Conservation (phyloP, 805 yeast species). For the Ogataea chonburiensis region DNA sequence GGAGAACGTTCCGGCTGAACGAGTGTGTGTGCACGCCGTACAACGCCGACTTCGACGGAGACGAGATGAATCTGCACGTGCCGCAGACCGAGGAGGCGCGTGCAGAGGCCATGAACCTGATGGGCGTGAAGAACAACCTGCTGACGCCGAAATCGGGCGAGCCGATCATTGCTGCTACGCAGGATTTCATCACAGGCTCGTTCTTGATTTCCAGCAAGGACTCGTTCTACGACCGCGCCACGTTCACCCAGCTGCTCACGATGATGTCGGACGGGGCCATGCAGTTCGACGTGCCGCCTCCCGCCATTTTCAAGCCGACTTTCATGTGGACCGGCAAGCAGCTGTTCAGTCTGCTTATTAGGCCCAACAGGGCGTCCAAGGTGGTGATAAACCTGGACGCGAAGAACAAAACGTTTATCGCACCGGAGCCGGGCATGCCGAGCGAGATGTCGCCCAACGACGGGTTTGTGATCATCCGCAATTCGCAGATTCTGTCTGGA, state of each 20-base stretch:
- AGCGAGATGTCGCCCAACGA: slow-evolving; percentile 97
- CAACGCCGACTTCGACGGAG: slow-evolving; percentile 99
- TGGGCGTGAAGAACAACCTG: slow-evolving; percentile 96
- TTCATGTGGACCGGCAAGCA: slow-evolving; percentile 98
- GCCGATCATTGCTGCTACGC: slow-evolving; percentile 99
- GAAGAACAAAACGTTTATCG: slow-evolving; percentile 82
- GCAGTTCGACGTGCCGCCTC: slow-evolving; percentile 94
- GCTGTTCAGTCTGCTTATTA: slow-evolving; percentile 81
- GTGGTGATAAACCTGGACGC: slow-evolving; percentile 92
- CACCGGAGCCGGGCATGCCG: slow-evolving; percentile 72
- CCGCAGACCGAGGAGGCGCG: slow-evolving; percentile 99
- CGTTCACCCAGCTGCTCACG: slow-evolving; percentile 75
- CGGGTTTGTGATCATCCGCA: slow-evolving; percentile 88
- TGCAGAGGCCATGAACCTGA: slow-evolving; percentile 95
- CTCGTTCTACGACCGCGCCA: slow-evolving; percentile 84
- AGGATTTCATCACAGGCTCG: slow-evolving; percentile 97
- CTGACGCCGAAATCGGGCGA: slow-evolving; percentile 98
- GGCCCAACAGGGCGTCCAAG: slow-evolving; percentile 72
- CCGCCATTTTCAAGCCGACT: slow-evolving; percentile 86
- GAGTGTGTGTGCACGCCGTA: slow-evolving; percentile 99
- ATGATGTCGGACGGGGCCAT: slow-evolving; percentile 94
- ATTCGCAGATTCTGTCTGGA: slow-evolving; percentile 85
- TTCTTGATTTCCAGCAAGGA: slow-evolving; percentile 91
- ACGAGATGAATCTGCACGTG: slow-evolving; percentile 97
- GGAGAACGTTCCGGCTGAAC: slow-evolving; percentile 95